Percentiles rank a stretch among this genome's conserved stretches.
phyloP scores from a whole-genome alignment of 352 stramenopile genomes.

The Globisporangium splendens region DNA sequence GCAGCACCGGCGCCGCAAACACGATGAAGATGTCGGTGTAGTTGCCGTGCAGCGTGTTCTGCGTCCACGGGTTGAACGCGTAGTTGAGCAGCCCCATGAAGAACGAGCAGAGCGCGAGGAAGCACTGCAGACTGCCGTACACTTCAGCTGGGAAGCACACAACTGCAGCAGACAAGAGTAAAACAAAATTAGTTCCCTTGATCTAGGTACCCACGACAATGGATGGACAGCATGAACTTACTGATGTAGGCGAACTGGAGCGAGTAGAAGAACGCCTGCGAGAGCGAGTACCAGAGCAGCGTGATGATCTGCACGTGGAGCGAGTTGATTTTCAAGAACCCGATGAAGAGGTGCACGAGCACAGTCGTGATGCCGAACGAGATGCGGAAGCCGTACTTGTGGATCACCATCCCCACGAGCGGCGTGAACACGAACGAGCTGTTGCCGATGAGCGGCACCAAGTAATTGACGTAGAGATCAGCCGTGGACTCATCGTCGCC shows the following conservation, averaged over 20 bases:
- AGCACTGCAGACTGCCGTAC: slow-evolving; percentile 26
- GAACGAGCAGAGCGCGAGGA: slow-evolving; percentile 19
- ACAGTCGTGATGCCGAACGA: slow-evolving; percentile 17
- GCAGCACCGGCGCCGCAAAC: slow-evolving; percentile 18
- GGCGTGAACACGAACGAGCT: slow-evolving; percentile 25
- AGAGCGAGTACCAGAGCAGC: slow-evolving; percentile 25
- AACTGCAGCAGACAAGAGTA: slow-evolving; percentile 12
- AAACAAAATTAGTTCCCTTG: neutral
- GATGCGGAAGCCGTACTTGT: slow-evolving; percentile 18
- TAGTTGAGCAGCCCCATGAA: slow-evolving; percentile 23
- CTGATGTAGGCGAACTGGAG: slow-evolving; percentile 33
- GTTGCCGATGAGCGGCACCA: slow-evolving; percentile 38
- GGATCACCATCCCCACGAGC: slow-evolving; percentile 23
- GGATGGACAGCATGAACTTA: slow-evolving; percentile 4
- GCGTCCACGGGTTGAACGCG: slow-evolving; percentile 24
- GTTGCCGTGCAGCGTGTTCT: slow-evolving; percentile 20
- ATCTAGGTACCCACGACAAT: neutral
- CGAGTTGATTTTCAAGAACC: slow-evolving; percentile 21
- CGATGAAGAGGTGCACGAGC: slow-evolving; percentile 23
- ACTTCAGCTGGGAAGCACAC: slow-evolving; percentile 23
- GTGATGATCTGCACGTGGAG: slow-evolving; percentile 23
- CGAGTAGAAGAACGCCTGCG: slow-evolving; percentile 25
- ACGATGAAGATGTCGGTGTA: slow-evolving; percentile 21
- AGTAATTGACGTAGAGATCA: slow-evolving; percentile 36
- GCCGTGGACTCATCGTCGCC: slow-evolving; percentile 12